Evolutionary conservation across 805 yeast species (phyloP).

Genomic region (Komagataella pastoris): DNA sequence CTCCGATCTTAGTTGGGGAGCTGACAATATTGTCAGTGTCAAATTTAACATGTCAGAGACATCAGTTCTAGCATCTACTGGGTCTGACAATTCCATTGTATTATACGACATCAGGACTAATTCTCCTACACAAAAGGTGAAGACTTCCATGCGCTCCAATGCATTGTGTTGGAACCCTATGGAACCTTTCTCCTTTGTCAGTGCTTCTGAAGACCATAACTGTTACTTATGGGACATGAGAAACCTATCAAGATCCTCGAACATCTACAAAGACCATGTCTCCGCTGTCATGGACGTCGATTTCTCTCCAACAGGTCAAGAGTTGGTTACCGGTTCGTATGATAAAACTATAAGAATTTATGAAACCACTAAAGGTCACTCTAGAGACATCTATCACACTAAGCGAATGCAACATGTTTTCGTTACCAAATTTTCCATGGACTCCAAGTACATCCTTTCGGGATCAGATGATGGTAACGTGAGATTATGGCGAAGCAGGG

Average conservation of each 20-base stretch:
- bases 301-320: conserved; percentile 95
- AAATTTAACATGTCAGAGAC: conserved; percentile 86
- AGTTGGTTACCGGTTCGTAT: conserved; percentile 87
- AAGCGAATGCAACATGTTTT: conserved; percentile 95
- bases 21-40: conserved; percentile 75
- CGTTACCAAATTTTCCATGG: conserved; percentile 76
- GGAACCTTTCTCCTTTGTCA: conserved; percentile 90
- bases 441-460: conserved; percentile 70
- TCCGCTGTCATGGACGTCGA: conserved; percentile 92
- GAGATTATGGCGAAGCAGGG: conserved; percentile 82
- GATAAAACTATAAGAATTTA: conserved; percentile 85
- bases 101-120: conserved; percentile 84
- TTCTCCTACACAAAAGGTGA: conserved; percentile 85
- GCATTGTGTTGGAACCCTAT: conserved; percentile 93
- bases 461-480: conserved; percentile 97
- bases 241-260: conserved; percentile 66
- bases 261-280: conserved; percentile 89
- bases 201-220: conserved; percentile 91
- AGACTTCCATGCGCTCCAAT: conserved; percentile 72
- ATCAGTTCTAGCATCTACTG: conserved; percentile 76
- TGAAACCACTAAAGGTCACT: conserved; percentile 71
- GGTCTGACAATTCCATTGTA: conserved; percentile 82
- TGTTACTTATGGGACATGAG: conserved; percentile 95
- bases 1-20: conserved; percentile 86
- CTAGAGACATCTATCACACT: conserved; percentile 91